Base-by-base conservation (phyloP, 2,329 filamentous ascomycete species). In the Exophiala lecanii-corni region DNA sequence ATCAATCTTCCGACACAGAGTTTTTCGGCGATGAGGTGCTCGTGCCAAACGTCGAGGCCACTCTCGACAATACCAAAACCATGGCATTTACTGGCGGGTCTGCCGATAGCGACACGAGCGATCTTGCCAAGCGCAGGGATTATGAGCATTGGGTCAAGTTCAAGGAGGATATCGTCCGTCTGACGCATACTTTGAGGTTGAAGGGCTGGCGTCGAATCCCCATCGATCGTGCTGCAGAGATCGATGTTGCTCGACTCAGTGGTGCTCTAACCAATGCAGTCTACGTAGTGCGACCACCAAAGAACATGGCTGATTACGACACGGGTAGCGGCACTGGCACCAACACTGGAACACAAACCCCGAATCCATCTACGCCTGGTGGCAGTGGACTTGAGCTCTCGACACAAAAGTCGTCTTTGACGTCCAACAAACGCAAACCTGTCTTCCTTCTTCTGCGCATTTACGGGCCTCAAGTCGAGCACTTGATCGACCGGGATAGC, bases 191-290 rank as follows among this genome's bases (percentile, higher is more conserved):
- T 0, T 71, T 98, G 39, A 81, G 81, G 40, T 75, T 97, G 21
- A 95, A 94, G 62, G 88, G 91, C 7, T 98, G 92, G 92, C 80
- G 89, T 40, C 81, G 81, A 47, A 80, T 98, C 1, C 78, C 87
- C 0, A 61, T 72, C 57, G 65, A 69, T 19, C 42, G 57, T 28
- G 61, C 66, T 28, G 52, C 55, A 41, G 66, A 73, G 36, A 61
- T 73, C 39, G 62, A 71, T 42, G 64, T 73, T 45, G 57, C 70
- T 26, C 62, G 71, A 28, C 61, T 76, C 30, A 96, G 91, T 62
- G 92, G 92, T 48, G 92, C 92, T 6, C 68, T 98, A 54, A 98
- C 92, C 15, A 98, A 98, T 61, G 89, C 91, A 9, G 89, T 98
- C 25, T 98, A 97, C 60, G 89, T 95, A 38, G 89, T 97, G 16